These are phyloP conservation scores for Kodamaea lidongshanica DNA, from an alignment of 805 yeast species.

Conservation along the genomic window DNA sequence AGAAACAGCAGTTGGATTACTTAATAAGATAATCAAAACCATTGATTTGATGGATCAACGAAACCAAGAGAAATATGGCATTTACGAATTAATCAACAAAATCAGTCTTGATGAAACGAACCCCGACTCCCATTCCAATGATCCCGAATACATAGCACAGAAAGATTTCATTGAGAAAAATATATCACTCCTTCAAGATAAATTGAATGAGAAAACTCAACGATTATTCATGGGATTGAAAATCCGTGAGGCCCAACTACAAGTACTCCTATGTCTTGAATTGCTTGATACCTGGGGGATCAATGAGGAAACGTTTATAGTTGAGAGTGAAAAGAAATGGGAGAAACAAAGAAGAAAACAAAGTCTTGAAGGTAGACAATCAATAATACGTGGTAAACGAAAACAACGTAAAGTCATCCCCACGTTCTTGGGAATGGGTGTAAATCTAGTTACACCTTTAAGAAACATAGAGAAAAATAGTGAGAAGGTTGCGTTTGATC, in stretches of 20 bases:
- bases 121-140: slow-evolving; percentile 8
- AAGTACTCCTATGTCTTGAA: slow-evolving; percentile 45
- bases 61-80: slow-evolving; percentile 30
- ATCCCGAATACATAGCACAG: slow-evolving; percentile 21
- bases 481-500: not conserved
- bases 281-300: slow-evolving; percentile 28
- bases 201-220: slow-evolving; percentile 15
- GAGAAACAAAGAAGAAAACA: slow-evolving; percentile 21
- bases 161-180: slow-evolving; percentile 15
- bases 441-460: slow-evolving; percentile 3
- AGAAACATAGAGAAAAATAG: not conserved
- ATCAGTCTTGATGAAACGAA: slow-evolving; percentile 7
- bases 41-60: slow-evolving; percentile 38
- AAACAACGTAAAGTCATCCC: slow-evolving; percentile 28
- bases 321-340: slow-evolving; percentile 18
- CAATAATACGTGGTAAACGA: slow-evolving; percentile 17
- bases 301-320: slow-evolving; percentile 32
- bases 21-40: slow-evolving; percentile 27
- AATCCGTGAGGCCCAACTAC: slow-evolving; percentile 52
- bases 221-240: slow-evolving; percentile 38
- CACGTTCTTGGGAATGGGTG: slow-evolving; percentile 39
- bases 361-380: slow-evolving; percentile 15
- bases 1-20: slow-evolving; percentile 10
- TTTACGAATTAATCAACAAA: slow-evolving; percentile 10
- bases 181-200: slow-evolving; percentile 15